These are phyloP conservation scores for Isochrysis galbana DNA, from an alignment of 78 protist species.

Conservation along the genomic window DNA sequence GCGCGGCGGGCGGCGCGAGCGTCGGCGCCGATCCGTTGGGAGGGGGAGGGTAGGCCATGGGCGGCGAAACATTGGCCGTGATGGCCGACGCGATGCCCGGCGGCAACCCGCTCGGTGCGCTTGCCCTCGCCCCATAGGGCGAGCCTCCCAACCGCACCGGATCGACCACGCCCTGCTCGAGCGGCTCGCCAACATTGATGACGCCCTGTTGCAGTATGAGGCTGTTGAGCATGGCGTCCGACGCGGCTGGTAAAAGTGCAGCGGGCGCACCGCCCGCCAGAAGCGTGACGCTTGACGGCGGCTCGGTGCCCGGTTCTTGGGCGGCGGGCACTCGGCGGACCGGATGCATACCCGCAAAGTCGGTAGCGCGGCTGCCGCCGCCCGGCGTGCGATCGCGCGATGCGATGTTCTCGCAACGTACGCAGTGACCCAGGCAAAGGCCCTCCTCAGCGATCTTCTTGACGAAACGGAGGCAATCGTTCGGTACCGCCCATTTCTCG, in stretches of 20 bases:
- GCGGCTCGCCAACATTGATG: no score
- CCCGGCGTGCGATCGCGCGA: not conserved
- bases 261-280: not conserved
- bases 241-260: not conserved
- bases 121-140: not conserved
- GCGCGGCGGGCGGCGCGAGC: not conserved
- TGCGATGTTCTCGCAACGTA: not conserved
- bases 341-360: not conserved
- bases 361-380: not conserved
- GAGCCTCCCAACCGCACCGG: no score
- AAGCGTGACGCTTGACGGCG: not conserved
- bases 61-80: not conserved
- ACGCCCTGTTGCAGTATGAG: no score
- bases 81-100: not conserved
- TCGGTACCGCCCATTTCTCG: not conserved
- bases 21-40: not conserved
- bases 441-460: constrained; percentile 22
- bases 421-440: not conserved
- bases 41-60: not conserved
- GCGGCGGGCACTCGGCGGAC: not conserved
- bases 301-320: not conserved
- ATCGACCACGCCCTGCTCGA: no score
- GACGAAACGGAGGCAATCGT: not conserved
- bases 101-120: not conserved
- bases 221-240: not conserved